Conservation (phyloP, 202 grass and related monocot genomes). For the Alloteropsis angusta region DNA sequence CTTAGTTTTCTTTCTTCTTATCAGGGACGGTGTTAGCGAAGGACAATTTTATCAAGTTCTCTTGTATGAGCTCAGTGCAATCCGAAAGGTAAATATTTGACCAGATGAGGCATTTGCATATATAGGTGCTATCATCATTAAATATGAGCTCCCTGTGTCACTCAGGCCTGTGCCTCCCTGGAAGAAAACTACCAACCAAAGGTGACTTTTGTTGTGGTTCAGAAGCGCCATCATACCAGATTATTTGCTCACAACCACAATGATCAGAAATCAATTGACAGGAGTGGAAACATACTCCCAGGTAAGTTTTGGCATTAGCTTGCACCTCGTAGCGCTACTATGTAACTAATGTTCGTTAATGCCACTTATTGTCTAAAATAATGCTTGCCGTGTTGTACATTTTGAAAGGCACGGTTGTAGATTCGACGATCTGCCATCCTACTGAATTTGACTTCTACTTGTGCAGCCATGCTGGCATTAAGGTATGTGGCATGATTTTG, state of each 20-base stretch:
- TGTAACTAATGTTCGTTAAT: background rate
- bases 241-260: constrained; percentile 69
- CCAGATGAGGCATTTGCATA: background rate
- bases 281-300: constrained; percentile 77
- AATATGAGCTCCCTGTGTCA: background rate
- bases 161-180: constrained; percentile 75
- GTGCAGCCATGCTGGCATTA: constrained; percentile 85
- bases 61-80: constrained; percentile 56
- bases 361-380: background rate
- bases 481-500: constrained; percentile 29
- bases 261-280: constrained; percentile 42
- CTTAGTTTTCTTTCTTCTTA: background rate
- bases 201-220: constrained; percentile 86
- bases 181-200: constrained; percentile 66
- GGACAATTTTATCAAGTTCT: constrained; percentile 89
- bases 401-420: constrained; percentile 69
- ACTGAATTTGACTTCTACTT: constrained; percentile 88
- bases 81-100: constrained; percentile 47
- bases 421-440: constrained; percentile 80
- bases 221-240: constrained; percentile 88
- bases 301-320: constrained; percentile 30
- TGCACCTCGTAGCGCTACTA: background rate
- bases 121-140: background rate
- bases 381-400: background rate
- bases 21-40: constrained; percentile 81